phyloP scores from a whole-genome alignment of 2,329 filamentous ascomycete species.

The Clarireedia sp. region DNA sequence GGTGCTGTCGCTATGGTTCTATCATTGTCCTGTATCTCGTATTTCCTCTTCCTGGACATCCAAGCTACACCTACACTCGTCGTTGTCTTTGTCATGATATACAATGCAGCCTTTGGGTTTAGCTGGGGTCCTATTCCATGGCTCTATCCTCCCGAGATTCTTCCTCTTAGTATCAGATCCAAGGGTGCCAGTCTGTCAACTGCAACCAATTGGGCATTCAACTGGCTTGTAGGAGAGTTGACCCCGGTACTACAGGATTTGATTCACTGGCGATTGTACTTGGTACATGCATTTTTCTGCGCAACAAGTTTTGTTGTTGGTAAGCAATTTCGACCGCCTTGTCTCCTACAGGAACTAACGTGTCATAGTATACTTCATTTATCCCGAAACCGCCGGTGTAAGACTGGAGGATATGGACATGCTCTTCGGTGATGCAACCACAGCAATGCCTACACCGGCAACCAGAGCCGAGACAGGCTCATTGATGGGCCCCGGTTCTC shows the following conservation, averaged over 20 bases:
- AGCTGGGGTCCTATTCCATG: slow-evolving; percentile 98
- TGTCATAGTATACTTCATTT: slow-evolving; percentile 84
- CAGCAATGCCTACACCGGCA: slow-evolving; percentile 70
- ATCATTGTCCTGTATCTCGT: slow-evolving; percentile 82
- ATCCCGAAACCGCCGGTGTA: slow-evolving; percentile 93
- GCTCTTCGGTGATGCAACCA: slow-evolving; percentile 88
- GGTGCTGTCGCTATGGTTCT: slow-evolving; percentile 86
- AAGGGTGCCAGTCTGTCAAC: slow-evolving; percentile 96
- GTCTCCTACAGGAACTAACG: not conserved
- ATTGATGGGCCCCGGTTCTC: slow-evolving; percentile 70
- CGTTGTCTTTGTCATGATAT: slow-evolving; percentile 94
- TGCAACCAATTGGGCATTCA: slow-evolving; percentile 96
- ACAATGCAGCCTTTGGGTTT: slow-evolving; percentile 94
- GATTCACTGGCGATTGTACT: slow-evolving; percentile 90
- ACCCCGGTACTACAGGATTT: slow-evolving; percentile 86
- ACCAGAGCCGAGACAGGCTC: slow-evolving; percentile 75
- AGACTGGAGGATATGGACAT: slow-evolving; percentile 94
- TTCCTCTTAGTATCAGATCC: slow-evolving; percentile 90
- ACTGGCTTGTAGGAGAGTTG: slow-evolving; percentile 93
- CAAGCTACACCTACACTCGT: slow-evolving; percentile 71
- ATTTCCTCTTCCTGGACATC: slow-evolving; percentile 88
- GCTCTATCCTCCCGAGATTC: slow-evolving; percentile 97
- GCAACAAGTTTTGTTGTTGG: slow-evolving; percentile 91
- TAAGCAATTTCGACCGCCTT: slow-evolving; percentile 42
- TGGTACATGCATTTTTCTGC: slow-evolving; percentile 96